These are phyloP conservation scores for Corylus heterophylla DNA, from an alignment of 306 rosid species.

Conservation along the genomic window DNA sequence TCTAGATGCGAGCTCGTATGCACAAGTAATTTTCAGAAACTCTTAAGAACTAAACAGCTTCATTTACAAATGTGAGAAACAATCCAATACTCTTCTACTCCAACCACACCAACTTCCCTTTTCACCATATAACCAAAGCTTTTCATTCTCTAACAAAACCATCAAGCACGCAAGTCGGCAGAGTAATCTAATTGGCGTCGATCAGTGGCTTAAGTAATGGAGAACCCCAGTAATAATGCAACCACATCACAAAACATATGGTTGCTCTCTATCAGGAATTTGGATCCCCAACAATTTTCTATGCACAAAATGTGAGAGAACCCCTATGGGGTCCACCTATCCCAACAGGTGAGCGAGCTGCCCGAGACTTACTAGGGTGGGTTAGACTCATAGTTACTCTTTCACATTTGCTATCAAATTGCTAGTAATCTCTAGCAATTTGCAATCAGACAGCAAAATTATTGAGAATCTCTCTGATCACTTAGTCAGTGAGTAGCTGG, in stretches of 20 bases:
- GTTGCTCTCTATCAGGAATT: background rate
- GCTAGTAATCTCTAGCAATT: no score
- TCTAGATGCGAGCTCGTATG: constrained; percentile 31
- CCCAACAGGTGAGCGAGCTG: no score
- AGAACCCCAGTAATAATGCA: constrained; percentile 6
- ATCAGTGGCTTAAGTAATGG: background rate
- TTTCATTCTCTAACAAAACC: constrained; percentile 14
- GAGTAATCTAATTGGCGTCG: background rate
- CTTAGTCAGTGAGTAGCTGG: no score
- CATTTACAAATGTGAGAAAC: constrained; percentile 39
- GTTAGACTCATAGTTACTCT: no score
- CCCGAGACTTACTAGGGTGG: no score
- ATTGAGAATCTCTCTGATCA: no score
- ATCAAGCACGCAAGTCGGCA: background rate
- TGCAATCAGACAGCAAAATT: no score
- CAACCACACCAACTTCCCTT: constrained; percentile 9
- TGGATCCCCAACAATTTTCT: no score
- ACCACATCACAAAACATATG: constrained; percentile 3
- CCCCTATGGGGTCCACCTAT: no score
- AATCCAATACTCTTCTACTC: constrained; percentile 18
- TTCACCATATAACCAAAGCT: background rate
- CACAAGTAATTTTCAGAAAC: constrained; percentile 27
- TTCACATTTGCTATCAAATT: no score
- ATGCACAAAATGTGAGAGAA: no score
- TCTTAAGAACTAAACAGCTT: constrained; percentile 10